Evolutionary conservation across 169 alveolate species (phyloP).

Genomic region (Cryptosporidium ubiquitum): DNA sequence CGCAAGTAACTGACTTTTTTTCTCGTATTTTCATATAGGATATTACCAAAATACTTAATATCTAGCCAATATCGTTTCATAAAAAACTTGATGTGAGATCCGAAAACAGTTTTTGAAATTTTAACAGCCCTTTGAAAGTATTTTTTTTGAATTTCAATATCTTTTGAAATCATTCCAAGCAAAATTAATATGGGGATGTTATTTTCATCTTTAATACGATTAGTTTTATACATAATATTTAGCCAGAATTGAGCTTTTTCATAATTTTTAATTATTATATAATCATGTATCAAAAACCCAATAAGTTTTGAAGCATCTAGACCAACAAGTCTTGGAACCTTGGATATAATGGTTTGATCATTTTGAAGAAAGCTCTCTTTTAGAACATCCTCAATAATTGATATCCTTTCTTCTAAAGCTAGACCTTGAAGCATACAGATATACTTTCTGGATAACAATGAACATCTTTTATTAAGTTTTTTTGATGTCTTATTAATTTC

Average conservation of each 20-base stretch:
- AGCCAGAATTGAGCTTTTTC: constrained; percentile 28
- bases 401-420: background rate
- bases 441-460: background rate
- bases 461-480: constrained; percentile 16
- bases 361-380: background rate
- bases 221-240: background rate
- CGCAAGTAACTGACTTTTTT: background rate
- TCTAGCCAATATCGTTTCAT: constrained; percentile 63
- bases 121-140: constrained; percentile 7
- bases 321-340: constrained; percentile 15
- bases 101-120: constrained; percentile 13
- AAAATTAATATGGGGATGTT: constrained; percentile 18
- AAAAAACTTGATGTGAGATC: constrained; percentile 13
- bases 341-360: background rate
- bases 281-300: constrained; percentile 8
- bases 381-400: constrained; percentile 3
- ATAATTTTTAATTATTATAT: background rate
- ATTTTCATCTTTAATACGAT: constrained; percentile 9
- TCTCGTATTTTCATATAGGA: background rate
- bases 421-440: background rate
- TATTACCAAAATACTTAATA: background rate
- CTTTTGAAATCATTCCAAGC: constrained; percentile 5
- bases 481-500: background rate
- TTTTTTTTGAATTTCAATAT: background rate
- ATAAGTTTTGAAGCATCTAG: constrained; percentile 33